Base-by-base conservation (phyloP, 306 rosid genomes). In the Inga laurina region DNA sequence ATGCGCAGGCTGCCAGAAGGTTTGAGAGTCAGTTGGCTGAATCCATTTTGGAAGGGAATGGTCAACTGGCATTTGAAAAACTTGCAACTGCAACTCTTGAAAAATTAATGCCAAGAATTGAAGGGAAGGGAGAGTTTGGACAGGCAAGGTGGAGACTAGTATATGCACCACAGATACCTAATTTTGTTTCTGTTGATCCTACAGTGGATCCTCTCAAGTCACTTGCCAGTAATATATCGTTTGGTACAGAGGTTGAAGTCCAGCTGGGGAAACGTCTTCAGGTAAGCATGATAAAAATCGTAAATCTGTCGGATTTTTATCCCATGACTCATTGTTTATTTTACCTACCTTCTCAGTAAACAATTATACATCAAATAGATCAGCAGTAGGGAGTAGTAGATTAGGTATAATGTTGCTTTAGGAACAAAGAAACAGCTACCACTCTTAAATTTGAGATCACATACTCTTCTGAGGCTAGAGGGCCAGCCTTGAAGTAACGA, bases 231-330 rank as follows among this genome's bases (percentile, higher is more conserved):
- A 93, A 92, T 84, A 93, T 95, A 78, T 93, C 97, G 13, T 95
- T 95, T 57, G 97, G 98, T 43, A 92, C 97, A 7, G 97, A 93
- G 87, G 97, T 95, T 70, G 98, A 95, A 83, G 90, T 95, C 83
- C 98, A 95, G 92, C 93, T 95, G 15, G 98, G 98, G 72, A 90
- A 92, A 77, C 98, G 94, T 74, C 96, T 95, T 82, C 98, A 95
- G 95, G 97, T 95, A 67, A 84, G 86, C 56, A 45, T 43, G 30
- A 67, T 41, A 65, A 61, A 82, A 76, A 70, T 72, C 74, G 41
- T 85, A 48, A 44, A 59, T 76, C 74, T 80, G 59, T 64, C 66
- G 16, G 16, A 48, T 11, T 10, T 69, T 74, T 37, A 54, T 75
- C 68, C 41, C 22, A 43, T 46, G 68, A 80, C 44, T 74, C n/a